These are phyloP conservation scores for Babesia ovis DNA, from an alignment of 169 alveolate species.

Conservation along the genomic window DNA sequence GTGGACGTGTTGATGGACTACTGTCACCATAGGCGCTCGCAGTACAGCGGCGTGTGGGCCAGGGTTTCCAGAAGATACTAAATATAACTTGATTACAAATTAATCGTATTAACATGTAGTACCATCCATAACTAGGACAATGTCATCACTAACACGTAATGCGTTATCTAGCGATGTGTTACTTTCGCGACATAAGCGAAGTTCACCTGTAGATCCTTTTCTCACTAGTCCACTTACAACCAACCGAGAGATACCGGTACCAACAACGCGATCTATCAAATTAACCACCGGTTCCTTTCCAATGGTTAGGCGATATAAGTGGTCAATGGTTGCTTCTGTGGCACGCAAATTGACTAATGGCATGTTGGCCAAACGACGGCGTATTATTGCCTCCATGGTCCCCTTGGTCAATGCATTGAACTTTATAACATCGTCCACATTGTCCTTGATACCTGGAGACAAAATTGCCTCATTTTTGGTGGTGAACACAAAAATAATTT, in stretches of 20 bases:
- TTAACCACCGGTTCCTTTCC: neutral
- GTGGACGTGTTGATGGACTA: conserved; percentile 69
- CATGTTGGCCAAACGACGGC: neutral
- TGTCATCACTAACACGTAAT: neutral
- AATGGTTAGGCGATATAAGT: neutral
- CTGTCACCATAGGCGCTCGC: conserved; percentile 62
- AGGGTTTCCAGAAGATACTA: conserved; percentile 51
- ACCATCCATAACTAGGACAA: neutral
- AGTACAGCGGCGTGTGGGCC: conserved; percentile 69
- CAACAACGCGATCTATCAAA: neutral
- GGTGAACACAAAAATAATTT: conserved; percentile 8
- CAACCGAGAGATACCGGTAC: neutral
- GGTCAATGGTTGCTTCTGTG: conserved; percentile 25
- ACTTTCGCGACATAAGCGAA: neutral
- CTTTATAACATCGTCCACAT: conserved; percentile 6
- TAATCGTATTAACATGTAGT: neutral
- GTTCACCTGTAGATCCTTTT: neutral
- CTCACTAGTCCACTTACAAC: conserved; percentile 5
- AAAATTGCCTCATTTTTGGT: neutral
- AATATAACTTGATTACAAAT: neutral
- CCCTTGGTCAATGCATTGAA: neutral
- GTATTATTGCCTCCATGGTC: neutral
- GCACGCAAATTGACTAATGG: conserved; percentile 5
- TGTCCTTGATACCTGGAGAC: neutral
- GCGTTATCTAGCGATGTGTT: neutral